Percentiles rank a stretch among this genome's conserved stretches.
Conservation (phyloP, 2,329 filamentous ascomycete genomes). For the Diplodia mutila region DNA sequence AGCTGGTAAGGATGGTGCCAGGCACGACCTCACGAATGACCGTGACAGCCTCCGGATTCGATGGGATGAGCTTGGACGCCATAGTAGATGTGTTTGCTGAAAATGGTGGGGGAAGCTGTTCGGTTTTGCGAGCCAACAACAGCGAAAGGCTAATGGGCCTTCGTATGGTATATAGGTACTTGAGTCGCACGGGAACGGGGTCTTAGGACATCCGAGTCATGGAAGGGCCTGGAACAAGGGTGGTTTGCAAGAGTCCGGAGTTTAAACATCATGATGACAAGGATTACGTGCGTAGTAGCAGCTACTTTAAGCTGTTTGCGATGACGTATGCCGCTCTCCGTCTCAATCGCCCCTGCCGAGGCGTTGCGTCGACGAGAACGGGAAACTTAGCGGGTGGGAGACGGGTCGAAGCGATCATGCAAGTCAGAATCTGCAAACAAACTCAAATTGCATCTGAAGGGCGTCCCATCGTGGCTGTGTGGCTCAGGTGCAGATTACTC, state of each 20-base stretch:
- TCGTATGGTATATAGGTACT: background rate
- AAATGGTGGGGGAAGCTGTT: background rate
- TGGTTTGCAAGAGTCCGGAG: conserved; percentile 10
- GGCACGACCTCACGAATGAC: conserved; percentile 85
- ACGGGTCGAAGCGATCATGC: background rate
- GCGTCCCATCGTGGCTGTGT: background rate
- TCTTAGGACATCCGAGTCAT: background rate
- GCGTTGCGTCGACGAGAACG: background rate
- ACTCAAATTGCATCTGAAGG: conserved; percentile 8
- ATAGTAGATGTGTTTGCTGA: conserved; percentile 31
- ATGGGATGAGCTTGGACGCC: conserved; percentile 48
- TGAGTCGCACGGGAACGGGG: conserved; percentile 1
- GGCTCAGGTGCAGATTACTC: conserved; percentile 11
- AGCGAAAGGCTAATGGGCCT: background rate
- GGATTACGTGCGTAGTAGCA: conserved; percentile 15
- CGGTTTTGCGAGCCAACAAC: background rate
- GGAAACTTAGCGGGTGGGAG: background rate
- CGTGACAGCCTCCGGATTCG: conserved; percentile 82
- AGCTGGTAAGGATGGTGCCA: conserved; percentile 72
- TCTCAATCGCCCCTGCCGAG: background rate
- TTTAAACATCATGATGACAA: conserved; percentile 2
- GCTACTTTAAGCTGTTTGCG: background rate
- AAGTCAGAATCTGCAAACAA: background rate
- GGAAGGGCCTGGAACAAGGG: conserved; percentile 15
- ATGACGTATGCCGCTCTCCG: conserved; percentile 6